Base-by-base conservation (phyloP, 164 flowering plant species). In the Nymphaea thermarum region DNA sequence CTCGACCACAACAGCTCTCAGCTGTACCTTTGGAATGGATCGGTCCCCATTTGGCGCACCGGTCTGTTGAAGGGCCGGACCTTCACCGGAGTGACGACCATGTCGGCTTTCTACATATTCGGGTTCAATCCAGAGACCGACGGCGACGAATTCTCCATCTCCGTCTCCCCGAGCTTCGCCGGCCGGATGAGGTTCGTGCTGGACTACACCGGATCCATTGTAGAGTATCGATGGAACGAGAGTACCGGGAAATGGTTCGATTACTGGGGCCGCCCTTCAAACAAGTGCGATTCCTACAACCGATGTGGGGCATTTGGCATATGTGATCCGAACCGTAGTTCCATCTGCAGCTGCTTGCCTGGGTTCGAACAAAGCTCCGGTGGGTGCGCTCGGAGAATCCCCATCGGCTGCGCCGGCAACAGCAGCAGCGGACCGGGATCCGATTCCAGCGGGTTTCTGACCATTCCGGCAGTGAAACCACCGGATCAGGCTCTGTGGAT, bases 1-100 rank as follows among this genome's bases (percentile, higher is more conserved):
- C 63, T 63, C 16, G 36, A 43, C 2, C 6, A 36, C 59, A 64
- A 42, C 51, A 3, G 42, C 6, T 14, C 4, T 5, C 43, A 65
- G 60, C 45, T 14, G 65, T 71, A 44, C 44, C 61, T 65, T 12
- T 60, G 43, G 60, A 45, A 66, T 41, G 68, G 73, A 43, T 17
- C 57, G 42, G 55, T 14, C 5, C 62, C 55, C 4, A n/a, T 65
- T 17, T 71, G 68, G 65, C 43, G 68, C 45, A 61, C 43, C 60
- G 66, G 59, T 4, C 11, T 4, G 25, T 66, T 68, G 73, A 71
- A 71, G 10, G 62, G 69, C 16, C 7, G 44, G 14, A 18, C 7
- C 5, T 67, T 67, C 62, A 18, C 41, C 4, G 61, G 61, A 15
- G 14, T 55, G 8, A 60, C 68, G 2, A 43, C 47, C 7, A 67